Base-by-base conservation (phyloP, 768 basidiomycete genomes). In the Macrocybe gigantea region DNA sequence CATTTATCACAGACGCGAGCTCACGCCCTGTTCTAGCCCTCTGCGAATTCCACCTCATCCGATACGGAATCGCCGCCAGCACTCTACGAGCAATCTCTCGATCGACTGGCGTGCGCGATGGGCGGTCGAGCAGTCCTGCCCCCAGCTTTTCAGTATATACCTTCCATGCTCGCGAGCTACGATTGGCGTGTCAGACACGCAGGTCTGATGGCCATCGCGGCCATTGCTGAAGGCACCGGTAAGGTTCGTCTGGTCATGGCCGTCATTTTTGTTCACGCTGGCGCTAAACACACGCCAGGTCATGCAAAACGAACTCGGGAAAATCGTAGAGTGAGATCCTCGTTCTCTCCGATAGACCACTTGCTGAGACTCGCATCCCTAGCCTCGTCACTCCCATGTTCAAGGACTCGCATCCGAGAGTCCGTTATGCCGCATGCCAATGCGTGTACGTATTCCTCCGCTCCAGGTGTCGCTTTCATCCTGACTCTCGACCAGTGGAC, bases 121-220 rank as follows among this genome's bases (percentile, higher is more conserved):
- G 88, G 88, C 5, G 90, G 92, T 0, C 73, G 82, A 48, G 69
- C 79, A 0, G 78, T 93, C 1, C 68, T 94, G 5, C 91, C 87
- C 0, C 79, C 83, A 7, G 84, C 91, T 5, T 93, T 93, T 67
- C 38, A 83, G 62, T 81, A 82, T 49, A 89, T 91, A 10, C 88
- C 88, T 0, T 82, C 82, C 0, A 89, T 94, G 83, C 71, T 93
- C 48, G 78, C 76, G 0, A 83, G 78, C 47, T 84, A 83, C 50
- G 88, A 93, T 63, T 95, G 93, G 93, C 74, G 88, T 45, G 75
- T 82, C 29, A 73, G 91, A 30, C 90, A 94, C 56, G 90, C 89
- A 0, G 92, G 87, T 8, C 67, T 94, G 22, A 88, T 92, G 79
- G 88, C 89, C 0, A 85, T 95, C 48, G 88, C 88, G 0, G 79